A percentile compares a stretch with the other conserved stretches of the same genome.
phyloP scores from a whole-genome alignment of 495 filamentous ascomycete species.

The Talaromyces thailandensis region DNA sequence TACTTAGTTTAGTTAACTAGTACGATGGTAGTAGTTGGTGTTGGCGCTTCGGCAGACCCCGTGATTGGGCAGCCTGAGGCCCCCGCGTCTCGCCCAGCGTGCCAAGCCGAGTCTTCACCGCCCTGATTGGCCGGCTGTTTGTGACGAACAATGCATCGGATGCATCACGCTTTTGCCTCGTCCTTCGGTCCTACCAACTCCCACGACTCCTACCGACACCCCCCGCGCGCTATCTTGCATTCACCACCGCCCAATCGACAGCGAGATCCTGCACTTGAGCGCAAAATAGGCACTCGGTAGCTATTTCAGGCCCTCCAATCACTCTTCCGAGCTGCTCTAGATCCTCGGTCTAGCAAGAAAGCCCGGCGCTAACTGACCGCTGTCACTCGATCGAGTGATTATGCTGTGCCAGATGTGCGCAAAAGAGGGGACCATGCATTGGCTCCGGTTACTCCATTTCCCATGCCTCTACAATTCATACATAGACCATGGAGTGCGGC shows the following conservation, averaged over 20 bases:
- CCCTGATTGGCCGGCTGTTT: background rate
- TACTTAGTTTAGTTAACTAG: too few relatives aligned
- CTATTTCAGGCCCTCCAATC: background rate
- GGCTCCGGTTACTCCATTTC: background rate
- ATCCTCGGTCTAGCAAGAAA: background rate
- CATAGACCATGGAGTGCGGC: constrained; percentile 4
- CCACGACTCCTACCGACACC: background rate
- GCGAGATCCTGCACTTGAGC: background rate
- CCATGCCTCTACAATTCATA: background rate
- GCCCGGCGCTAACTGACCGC: constrained; percentile 1
- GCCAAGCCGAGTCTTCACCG: background rate
- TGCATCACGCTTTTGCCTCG: background rate
- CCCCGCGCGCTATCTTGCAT: constrained; percentile 4
- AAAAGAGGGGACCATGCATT: constrained; percentile 2
- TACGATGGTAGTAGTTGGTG: too few relatives aligned
- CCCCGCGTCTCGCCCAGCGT: background rate
- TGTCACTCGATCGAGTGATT: background rate
- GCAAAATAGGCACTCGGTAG: constrained; percentile 1
- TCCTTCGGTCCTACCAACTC: too few relatives aligned
- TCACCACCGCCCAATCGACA: background rate
- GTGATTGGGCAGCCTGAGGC: constrained; percentile 1
- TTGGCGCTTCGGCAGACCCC: background rate
- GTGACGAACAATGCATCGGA: background rate
- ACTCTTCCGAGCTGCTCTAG: background rate
- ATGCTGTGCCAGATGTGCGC: constrained; percentile 1